Evolutionary conservation across 2,329 filamentous ascomycete species (phyloP), one percentile per base, ranked within the genome.

Genomic region (Talaromyces sp.): DNA sequence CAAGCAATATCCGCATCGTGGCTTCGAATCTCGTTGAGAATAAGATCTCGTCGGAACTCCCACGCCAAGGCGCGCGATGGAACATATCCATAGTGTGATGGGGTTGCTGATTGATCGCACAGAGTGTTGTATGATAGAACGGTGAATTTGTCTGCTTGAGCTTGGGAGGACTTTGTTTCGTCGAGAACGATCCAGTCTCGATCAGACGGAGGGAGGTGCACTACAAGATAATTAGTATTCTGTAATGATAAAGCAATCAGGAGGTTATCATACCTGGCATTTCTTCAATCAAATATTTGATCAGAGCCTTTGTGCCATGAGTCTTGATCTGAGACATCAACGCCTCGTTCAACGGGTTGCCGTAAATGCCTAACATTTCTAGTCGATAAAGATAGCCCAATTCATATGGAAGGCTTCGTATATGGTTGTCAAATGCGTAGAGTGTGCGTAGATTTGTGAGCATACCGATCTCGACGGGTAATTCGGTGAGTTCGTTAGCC

Each of bases 391-490:
- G 83, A 34, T 92, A 95, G 7, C 95, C 95, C 67, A 99, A 82
- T 77, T 98, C 93, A 72, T 85, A 90, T 0, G 95, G 95, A 29
- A 99, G 83, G 25, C 87, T 89, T 67, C 87, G 87, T 63, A 99
- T 89, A 68, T 91, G 86, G 77, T 99, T 99, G 80, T 97, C 93
- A 76, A 97, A 97, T 2, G 97, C 83, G 31, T 93, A 82, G 5
- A 99, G 84, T 70, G 91, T 89, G 79, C 92, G 93, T 64, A 99
- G 83, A 71, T 93, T 95, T 31, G 93, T 95, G 72, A 97, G 92
- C 94, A 98, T 99, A 74, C 95, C 95, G 67, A 99, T 88, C 81
- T 99, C 94, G 25, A 91, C 86, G 1, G 95, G 95, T 3, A 99
- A 82, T 69, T 91, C 88, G 8, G 85, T 85, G 67, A 99, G 84